Conservation (phyloP, 345 rosid genomes). For the Sapria himalayana region DNA sequence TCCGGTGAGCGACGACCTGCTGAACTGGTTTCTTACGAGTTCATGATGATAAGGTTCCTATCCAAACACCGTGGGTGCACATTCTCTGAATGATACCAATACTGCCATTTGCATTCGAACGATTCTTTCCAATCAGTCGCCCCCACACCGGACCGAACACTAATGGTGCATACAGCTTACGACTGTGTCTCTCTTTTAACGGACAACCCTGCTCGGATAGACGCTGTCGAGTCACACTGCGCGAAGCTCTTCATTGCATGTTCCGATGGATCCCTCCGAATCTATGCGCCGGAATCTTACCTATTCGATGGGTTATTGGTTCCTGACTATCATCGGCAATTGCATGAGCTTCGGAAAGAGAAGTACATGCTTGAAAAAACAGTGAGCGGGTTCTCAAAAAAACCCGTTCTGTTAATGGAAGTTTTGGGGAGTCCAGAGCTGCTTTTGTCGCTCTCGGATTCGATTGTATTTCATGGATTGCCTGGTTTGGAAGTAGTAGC, state of each 20-base stretch:
- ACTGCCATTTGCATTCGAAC: no score
- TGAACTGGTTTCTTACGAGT: no score
- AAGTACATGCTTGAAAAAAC: constrained; percentile 37
- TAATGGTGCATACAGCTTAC: constrained; percentile 88
- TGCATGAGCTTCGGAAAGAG: constrained; percentile 31
- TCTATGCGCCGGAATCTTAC: constrained; percentile 50
- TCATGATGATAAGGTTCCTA: no score
- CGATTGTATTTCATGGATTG: constrained; percentile 72
- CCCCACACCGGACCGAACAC: no score
- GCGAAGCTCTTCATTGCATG: constrained; percentile 69
- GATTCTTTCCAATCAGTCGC: no score
- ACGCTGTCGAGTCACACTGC: constrained; percentile 58
- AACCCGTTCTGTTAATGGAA: constrained; percentile 49
- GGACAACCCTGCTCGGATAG: constrained; percentile 42
- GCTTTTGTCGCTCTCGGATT: constrained; percentile 75
- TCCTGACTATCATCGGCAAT: constrained; percentile 17
- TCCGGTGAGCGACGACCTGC: no score
- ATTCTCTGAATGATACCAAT: no score
- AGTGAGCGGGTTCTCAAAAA: constrained; percentile 57
- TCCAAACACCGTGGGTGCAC: no score
- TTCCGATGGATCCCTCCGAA: constrained; percentile 78
- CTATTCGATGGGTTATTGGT: constrained; percentile 25
- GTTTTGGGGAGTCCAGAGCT: constrained; percentile 52
- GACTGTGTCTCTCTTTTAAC: constrained; percentile 66
- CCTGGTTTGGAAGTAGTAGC: constrained; percentile 76